These are phyloP conservation scores for Pleurotus pulmonarius DNA, from an alignment of 768 basidiomycete species.

Conservation along the genomic window DNA sequence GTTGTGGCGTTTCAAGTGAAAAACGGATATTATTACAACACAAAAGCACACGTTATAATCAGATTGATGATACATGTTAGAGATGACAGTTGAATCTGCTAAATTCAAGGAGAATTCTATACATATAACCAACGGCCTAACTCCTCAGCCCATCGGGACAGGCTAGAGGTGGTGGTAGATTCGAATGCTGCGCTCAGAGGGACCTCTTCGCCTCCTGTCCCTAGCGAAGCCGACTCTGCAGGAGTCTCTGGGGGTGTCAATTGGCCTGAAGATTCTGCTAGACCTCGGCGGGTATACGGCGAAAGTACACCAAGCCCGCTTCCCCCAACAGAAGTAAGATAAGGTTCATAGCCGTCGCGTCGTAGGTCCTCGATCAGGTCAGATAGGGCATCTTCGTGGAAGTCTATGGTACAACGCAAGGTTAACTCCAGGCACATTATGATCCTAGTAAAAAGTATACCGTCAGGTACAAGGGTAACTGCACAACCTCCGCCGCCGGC, in stretches of 20 bases:
- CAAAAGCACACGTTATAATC: too few relatives aligned
- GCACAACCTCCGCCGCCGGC: conserved; percentile 99
- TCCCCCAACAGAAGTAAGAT: conserved; percentile 92
- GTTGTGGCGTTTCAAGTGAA: too few relatives aligned
- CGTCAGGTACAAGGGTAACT: conserved; percentile 91
- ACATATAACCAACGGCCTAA: conserved; percentile 13
- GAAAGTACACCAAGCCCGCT: conserved; percentile 86
- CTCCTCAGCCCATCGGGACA: conserved; percentile 12
- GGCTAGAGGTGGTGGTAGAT: background rate
- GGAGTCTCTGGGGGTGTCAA: conserved; percentile 52
- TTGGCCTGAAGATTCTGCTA: conserved; percentile 27
- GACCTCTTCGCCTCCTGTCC: background rate
- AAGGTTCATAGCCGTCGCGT: conserved; percentile 69
- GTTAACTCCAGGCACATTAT: background rate
- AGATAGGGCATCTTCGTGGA: conserved; percentile 54
- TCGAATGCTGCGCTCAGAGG: conserved; percentile 5
- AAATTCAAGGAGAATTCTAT: background rate
- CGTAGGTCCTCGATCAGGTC: conserved; percentile 59
- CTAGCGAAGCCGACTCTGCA: conserved; percentile 14
- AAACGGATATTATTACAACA: too few relatives aligned
- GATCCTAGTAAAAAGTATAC: conserved; percentile 38
- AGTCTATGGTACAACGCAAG: conserved; percentile 46
- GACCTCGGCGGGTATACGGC: conserved; percentile 31
- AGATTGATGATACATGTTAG: background rate
- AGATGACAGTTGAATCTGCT: background rate